phyloP scores from a whole-genome alignment of 805 yeast species.

The Millerozyma miso region DNA sequence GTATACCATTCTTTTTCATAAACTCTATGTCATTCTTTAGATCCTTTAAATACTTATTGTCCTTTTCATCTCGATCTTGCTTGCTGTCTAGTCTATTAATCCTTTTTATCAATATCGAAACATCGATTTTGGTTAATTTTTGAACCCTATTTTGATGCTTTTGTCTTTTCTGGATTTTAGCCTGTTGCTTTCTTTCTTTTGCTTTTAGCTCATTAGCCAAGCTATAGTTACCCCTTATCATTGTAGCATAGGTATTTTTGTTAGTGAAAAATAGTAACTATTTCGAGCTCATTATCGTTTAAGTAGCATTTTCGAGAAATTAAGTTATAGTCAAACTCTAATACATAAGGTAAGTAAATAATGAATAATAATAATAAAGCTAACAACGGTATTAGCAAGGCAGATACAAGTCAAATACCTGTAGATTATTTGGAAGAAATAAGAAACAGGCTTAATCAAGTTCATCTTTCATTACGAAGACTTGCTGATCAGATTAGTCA shows the following conservation, averaged over 20 bases:
- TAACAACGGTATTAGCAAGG: constrained; percentile 1
- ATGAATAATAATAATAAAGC: neutral
- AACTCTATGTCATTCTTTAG: constrained; percentile 40
- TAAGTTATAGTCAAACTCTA: neutral
- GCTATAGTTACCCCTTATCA: constrained; percentile 30
- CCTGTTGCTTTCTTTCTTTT: constrained; percentile 32
- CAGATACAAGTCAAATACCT: constrained; percentile 24
- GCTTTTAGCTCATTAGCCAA: constrained; percentile 35
- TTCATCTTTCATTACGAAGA: constrained; percentile 36
- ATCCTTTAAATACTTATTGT: constrained; percentile 16
- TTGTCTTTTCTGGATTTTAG: constrained; percentile 33
- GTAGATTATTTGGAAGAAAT: constrained; percentile 37
- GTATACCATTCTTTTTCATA: constrained; percentile 30
- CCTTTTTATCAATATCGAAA: constrained; percentile 29
- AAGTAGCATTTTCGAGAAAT: neutral
- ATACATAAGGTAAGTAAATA: neutral
- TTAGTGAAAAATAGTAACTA: neutral
- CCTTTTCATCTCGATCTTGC: constrained; percentile 12
- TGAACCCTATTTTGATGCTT: constrained; percentile 25
- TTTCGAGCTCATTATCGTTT: neutral
- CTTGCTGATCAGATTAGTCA: constrained; percentile 34
- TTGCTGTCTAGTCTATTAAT: constrained; percentile 24
- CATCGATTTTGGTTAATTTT: constrained; percentile 26
- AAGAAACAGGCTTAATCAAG: constrained; percentile 39
- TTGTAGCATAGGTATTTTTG: constrained; percentile 1